Conservation (phyloP, 2,329 filamentous ascomycete species). For the Plenodomus tracheiphilus region DNA sequence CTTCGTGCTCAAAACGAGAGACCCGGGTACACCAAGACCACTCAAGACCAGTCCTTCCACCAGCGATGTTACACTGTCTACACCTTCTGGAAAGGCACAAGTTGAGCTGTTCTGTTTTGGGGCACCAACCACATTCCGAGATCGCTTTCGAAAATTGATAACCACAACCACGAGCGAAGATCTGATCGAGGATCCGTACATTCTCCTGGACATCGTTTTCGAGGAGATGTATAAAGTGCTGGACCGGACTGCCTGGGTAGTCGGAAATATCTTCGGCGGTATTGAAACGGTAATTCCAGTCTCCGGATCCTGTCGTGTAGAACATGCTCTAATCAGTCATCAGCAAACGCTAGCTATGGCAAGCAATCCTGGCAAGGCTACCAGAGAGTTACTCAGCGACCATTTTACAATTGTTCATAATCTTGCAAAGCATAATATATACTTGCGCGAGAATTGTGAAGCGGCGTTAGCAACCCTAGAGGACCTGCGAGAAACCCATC, state of each 20-base stretch:
- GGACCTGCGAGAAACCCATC: constrained; percentile 26
- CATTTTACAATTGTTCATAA: constrained; percentile 40
- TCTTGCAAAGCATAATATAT: constrained; percentile 45
- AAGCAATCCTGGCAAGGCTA: constrained; percentile 16
- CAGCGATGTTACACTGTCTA: constrained; percentile 13
- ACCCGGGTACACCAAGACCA: constrained; percentile 4
- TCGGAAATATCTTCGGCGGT: constrained; percentile 34
- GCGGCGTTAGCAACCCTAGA: constrained; percentile 33
- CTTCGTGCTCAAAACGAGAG: constrained; percentile 25
- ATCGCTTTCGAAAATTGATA: constrained; percentile 19
- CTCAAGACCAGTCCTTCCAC: constrained; percentile 15
- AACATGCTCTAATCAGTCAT: constrained; percentile 2
- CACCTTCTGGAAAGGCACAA: not conserved
- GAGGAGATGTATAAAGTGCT: constrained; percentile 38
- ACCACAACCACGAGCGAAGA: constrained; percentile 18
- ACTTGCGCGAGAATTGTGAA: constrained; percentile 42
- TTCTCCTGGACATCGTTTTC: constrained; percentile 35
- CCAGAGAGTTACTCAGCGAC: constrained; percentile 19
- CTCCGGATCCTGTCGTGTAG: not conserved
- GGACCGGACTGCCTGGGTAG: constrained; percentile 33
- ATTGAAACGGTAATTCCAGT: constrained; percentile 32
- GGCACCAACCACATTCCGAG: constrained; percentile 18
- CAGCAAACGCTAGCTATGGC: constrained; percentile 28
- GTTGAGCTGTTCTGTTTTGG: constrained; percentile 38
- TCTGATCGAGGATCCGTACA: constrained; percentile 34